A percentile compares a stretch with the other conserved stretches of the same genome.
Conservation (phyloP, 805 yeast genomes). For the Tetrapisispora namnaoensis region DNA sequence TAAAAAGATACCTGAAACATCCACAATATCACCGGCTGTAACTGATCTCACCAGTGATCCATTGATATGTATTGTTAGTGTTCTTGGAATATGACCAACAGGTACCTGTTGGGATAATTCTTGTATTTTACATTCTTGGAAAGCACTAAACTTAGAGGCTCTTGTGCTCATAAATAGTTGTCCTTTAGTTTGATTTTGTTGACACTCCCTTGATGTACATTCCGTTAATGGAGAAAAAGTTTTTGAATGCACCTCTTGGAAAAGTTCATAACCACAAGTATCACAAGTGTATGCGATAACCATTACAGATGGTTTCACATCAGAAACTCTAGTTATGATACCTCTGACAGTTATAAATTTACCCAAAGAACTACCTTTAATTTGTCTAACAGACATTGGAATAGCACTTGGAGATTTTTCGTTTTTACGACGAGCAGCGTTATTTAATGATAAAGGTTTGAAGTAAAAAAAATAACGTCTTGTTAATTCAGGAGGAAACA, state of each 20-base stretch:
- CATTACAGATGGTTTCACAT: conserved; percentile 84
- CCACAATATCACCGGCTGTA: conserved; percentile 93
- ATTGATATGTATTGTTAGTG: conserved; percentile 75
- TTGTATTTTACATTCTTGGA: conserved; percentile 92
- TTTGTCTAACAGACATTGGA: conserved; percentile 80
- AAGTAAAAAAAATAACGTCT: conserved; percentile 83
- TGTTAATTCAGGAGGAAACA: conserved; percentile 78
- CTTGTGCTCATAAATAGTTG: conserved; percentile 86
- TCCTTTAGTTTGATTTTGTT: conserved; percentile 72
- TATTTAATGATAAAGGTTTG: conserved; percentile 54
- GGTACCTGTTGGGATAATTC: conserved; percentile 96
- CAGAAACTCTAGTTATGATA: conserved; percentile 89
- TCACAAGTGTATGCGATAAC: conserved; percentile 97
- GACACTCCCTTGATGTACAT: conserved; percentile 77
- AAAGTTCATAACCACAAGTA: conserved; percentile 90
- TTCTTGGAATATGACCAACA: conserved; percentile 92
- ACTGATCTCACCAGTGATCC: conserved; percentile 82
- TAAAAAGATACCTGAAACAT: conserved; percentile 81
- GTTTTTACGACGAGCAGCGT: conserved; percentile 24
- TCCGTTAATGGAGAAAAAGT: conserved; percentile 81
- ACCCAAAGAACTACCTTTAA: conserved; percentile 77
- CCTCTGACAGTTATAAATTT: conserved; percentile 85
- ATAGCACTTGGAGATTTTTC: conserved; percentile 7
- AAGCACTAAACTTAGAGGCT: conserved; percentile 89
- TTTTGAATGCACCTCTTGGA: conserved; percentile 84